Conservation (phyloP, 2,329 filamentous ascomycete genomes). For the Alternaria rosae region DNA sequence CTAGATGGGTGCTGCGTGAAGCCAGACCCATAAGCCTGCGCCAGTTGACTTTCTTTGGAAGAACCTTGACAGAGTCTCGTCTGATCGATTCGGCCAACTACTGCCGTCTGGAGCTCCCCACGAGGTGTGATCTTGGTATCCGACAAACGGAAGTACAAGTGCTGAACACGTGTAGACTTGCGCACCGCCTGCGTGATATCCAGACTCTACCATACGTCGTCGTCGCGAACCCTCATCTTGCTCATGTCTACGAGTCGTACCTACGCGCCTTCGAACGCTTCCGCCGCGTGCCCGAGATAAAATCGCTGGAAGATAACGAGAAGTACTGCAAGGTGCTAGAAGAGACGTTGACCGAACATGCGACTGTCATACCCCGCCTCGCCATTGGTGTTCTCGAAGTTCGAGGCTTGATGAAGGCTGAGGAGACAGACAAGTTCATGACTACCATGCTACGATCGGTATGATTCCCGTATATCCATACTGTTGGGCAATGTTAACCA, state of each 20-base stretch:
- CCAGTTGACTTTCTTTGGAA: constrained; percentile 96
- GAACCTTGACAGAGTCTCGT: constrained; percentile 87
- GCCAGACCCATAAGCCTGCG: constrained; percentile 94
- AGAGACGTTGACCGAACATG: constrained; percentile 81
- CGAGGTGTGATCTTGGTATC: constrained; percentile 61
- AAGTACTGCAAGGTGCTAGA: constrained; percentile 81
- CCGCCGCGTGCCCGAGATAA: constrained; percentile 82
- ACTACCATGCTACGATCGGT: constrained; percentile 90
- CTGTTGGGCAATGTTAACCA: neutral
- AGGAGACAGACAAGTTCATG: constrained; percentile 92
- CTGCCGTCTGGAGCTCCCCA: constrained; percentile 92
- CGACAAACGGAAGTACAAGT: neutral
- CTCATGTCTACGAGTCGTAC: constrained; percentile 95
- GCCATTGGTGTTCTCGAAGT: constrained; percentile 95
- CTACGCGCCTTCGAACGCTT: constrained; percentile 95
- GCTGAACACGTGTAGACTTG: constrained; percentile 66
- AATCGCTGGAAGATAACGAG: constrained; percentile 88
- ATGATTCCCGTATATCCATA: constrained; percentile 45
- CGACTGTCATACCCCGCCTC: constrained; percentile 91
- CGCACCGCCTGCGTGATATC: constrained; percentile 95
- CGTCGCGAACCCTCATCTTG: constrained; percentile 92
- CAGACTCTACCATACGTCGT: constrained; percentile 95
- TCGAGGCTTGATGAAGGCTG: constrained; percentile 78
- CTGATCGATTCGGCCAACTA: constrained; percentile 97
- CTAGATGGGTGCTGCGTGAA: constrained; percentile 90